phyloP scores from a whole-genome alignment of 805 yeast species.

The Nakazawaea wyomingensis region DNA sequence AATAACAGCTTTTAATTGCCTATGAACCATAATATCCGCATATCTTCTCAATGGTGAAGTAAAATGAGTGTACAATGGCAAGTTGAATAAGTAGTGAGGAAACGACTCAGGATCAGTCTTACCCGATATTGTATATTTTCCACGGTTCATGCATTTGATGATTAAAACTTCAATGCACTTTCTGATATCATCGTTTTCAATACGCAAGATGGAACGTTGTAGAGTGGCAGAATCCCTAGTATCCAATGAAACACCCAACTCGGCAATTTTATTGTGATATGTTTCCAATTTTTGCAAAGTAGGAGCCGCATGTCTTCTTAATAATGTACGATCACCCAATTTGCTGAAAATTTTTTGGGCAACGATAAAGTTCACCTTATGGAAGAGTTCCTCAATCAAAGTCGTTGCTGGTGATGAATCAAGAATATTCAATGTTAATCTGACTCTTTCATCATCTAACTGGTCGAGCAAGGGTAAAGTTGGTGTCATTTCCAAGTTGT shows the following conservation, averaged over 20 bases:
- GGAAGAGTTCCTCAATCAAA: constrained; percentile 68
- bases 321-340: constrained; percentile 74
- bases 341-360: constrained; percentile 75
- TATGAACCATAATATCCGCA: constrained; percentile 87
- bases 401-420: constrained; percentile 51
- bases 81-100: constrained; percentile 75
- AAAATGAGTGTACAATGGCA: constrained; percentile 88
- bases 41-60: constrained; percentile 90
- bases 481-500: constrained; percentile 41
- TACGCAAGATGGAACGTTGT: constrained; percentile 61
- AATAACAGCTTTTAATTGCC: constrained; percentile 75
- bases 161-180: constrained; percentile 74
- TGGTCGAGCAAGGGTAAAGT: constrained; percentile 67
- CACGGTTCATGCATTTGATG: constrained; percentile 77
- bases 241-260: constrained; percentile 65
- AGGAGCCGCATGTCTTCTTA: constrained; percentile 87
- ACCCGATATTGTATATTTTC: constrained; percentile 86
- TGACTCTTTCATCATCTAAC: constrained; percentile 79
- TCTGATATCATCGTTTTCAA: constrained; percentile 58
- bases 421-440: constrained; percentile 67
- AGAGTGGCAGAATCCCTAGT: constrained; percentile 67
- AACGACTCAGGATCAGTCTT: constrained; percentile 72
- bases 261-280: constrained; percentile 64
- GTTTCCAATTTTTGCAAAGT: constrained; percentile 74
- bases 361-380: constrained; percentile 77